Evolutionary conservation across 2,329 filamentous ascomycete species (phyloP).

Genomic region (Alternaria arbusti): DNA sequence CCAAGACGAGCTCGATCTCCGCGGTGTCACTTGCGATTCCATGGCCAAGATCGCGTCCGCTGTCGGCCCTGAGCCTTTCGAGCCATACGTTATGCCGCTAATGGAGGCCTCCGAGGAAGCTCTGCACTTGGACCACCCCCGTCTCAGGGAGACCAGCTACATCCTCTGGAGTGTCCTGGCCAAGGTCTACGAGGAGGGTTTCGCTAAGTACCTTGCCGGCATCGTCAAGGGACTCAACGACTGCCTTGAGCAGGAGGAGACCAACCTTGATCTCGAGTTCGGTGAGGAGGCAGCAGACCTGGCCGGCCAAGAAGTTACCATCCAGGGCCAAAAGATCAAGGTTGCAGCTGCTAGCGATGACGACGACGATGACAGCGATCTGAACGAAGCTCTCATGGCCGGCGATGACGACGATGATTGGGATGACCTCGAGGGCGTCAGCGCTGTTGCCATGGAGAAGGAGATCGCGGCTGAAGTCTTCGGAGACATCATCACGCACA

Average conservation of each 20-base stretch:
- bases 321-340: conserved; percentile 86
- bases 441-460: conserved; percentile 91
- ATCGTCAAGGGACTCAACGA: conserved; percentile 82
- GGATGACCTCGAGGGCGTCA: conserved; percentile 83
- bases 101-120: conserved; percentile 95
- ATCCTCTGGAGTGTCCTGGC: conserved; percentile 95
- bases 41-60: conserved; percentile 92
- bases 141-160: conserved; percentile 94
- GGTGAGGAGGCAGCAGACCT: conserved; percentile 77
- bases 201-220: conserved; percentile 77
- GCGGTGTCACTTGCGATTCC: conserved; percentile 88
- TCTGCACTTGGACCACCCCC: conserved; percentile 83
- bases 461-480: conserved; percentile 96
- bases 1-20: conserved; percentile 87
- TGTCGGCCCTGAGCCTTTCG: conserved; percentile 84
- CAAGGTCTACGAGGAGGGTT: conserved; percentile 88
- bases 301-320: conserved; percentile 75
- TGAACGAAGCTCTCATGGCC: conserved; percentile 59
- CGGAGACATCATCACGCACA: conserved; percentile 88
- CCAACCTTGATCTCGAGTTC: conserved; percentile 77
- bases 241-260: conserved; percentile 87
- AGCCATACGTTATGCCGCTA: conserved; percentile 86
- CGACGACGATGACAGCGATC: conserved; percentile 70
- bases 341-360: conserved; percentile 67
- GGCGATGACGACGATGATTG: conserved; percentile 83